These are phyloP conservation scores for Kurtzmaniella cleridarum DNA, from an alignment of 805 yeast species.

Conservation along the genomic window DNA sequence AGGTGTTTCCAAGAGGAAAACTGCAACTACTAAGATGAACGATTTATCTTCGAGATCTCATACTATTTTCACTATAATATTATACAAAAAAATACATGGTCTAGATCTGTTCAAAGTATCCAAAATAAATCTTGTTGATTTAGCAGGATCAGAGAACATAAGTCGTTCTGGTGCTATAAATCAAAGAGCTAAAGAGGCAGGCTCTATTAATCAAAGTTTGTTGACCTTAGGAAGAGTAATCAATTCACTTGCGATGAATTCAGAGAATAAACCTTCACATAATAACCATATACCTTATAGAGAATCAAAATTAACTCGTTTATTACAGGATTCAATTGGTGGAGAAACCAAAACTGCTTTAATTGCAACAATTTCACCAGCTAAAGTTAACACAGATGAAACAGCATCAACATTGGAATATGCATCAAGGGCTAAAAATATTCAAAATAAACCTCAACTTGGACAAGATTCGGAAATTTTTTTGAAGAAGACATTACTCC, in stretches of 20 bases:
- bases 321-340: slow-evolving; percentile 78
- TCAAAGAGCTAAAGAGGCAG: slow-evolving; percentile 89
- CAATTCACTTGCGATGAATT: slow-evolving; percentile 25
- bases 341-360: slow-evolving; percentile 84
- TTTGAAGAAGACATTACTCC: slow-evolving; percentile 48
- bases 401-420: slow-evolving; percentile 82
- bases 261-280: slow-evolving; percentile 4
- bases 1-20: slow-evolving; percentile 57
- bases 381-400: slow-evolving; percentile 70
- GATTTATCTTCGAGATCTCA: slow-evolving; percentile 73
- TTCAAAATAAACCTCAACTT: slow-evolving; percentile 55
- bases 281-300: slow-evolving; percentile 74
- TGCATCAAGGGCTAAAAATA: slow-evolving; percentile 81
- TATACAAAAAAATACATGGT: slow-evolving; percentile 38
- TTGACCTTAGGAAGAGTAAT: slow-evolving; percentile 87
- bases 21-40: slow-evolving; percentile 70
- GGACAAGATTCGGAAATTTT: slow-evolving; percentile 37
- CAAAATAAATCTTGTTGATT: slow-evolving; percentile 80
- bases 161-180: slow-evolving; percentile 81
- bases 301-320: slow-evolving; percentile 71
- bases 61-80: slow-evolving; percentile 62
- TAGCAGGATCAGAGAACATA: slow-evolving; percentile 94
- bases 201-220: slow-evolving; percentile 83
- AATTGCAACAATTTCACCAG: slow-evolving; percentile 85
- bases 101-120: slow-evolving; percentile 36